Evolutionary conservation across 129 eudicot genomes (phyloP).

Genomic region (Oenanthe sinensis): DNA sequence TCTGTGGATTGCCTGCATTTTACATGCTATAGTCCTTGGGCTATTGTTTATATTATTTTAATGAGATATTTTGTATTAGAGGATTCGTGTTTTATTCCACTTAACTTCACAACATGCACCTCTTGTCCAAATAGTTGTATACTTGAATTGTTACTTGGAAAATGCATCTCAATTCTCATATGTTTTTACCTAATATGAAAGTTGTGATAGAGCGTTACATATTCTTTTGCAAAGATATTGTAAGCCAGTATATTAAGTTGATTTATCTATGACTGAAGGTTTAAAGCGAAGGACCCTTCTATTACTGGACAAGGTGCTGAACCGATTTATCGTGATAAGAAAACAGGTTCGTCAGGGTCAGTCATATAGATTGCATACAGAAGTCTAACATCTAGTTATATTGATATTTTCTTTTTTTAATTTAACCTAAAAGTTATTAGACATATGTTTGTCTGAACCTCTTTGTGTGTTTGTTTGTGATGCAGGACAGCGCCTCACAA

Average conservation of each 20-base stretch:
- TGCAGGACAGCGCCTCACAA: conserved; percentile 72
- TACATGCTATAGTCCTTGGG: not conserved
- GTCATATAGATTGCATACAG: not conserved
- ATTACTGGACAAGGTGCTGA: conserved; percentile 78
- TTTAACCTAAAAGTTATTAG: not conserved
- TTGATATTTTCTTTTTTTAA: not conserved
- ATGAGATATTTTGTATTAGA: not conserved
- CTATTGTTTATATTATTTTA: not conserved
- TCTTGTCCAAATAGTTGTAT: not conserved
- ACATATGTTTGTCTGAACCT: conserved; percentile 6
- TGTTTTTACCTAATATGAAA: not conserved
- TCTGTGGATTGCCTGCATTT: not conserved
- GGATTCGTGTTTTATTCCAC: not conserved
- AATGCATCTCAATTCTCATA: not conserved
- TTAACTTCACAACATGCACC: not conserved
- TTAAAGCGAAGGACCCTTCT: conserved; percentile 72
- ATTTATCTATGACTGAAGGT: conserved; percentile 31
- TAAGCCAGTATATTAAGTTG: not conserved
- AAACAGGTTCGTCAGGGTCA: conserved; percentile 37
- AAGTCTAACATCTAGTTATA: not conserved
- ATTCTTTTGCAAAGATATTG: not conserved
- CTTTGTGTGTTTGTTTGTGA: conserved; percentile 1
- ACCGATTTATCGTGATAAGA: conserved; percentile 68
- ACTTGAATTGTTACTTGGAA: not conserved
- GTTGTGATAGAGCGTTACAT: not conserved